These are phyloP conservation scores for Pseudogymnoascus sp. DNA, from an alignment of 2,329 filamentous ascomycete species.

Conservation along the genomic window DNA sequence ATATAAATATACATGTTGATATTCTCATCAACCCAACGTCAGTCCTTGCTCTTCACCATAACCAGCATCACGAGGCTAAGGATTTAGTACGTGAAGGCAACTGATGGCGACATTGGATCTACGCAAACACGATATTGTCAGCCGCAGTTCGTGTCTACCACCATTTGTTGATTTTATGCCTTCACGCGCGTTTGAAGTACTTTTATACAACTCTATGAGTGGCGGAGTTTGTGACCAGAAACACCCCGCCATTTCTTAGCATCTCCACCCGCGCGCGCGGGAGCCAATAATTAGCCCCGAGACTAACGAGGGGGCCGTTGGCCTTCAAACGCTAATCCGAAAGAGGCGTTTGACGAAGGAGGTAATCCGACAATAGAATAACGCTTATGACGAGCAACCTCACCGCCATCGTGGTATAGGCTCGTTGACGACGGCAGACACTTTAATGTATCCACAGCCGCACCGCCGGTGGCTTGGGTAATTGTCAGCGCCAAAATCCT, in stretches of 20 bases:
- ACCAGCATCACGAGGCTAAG: not conserved
- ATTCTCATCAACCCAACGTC: not conserved
- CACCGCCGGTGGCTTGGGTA: not conserved
- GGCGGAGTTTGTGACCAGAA: not conserved
- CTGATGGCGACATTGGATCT: not conserved
- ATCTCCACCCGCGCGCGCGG: not conserved
- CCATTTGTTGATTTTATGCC: not conserved
- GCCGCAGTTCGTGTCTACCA: not conserved
- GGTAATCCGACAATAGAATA: not conserved
- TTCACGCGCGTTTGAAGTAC: not conserved
- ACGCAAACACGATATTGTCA: not conserved
- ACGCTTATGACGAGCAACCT: not conserved
- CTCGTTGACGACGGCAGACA: not conserved
- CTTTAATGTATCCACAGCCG: not conserved
- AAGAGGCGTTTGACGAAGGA: slow-evolving; percentile 4
- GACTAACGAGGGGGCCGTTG: not conserved
- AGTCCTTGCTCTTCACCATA: not conserved
- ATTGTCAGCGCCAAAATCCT: not conserved
- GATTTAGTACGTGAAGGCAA: not conserved
- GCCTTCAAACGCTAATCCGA: not conserved
- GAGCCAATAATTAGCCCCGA: not conserved
- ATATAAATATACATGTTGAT: not conserved
- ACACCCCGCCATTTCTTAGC: not conserved
- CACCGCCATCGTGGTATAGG: not conserved
- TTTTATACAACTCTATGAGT: not conserved